A percentile compares a stretch with the other conserved stretches of the same genome.
Conservation (phyloP, 352 stramenopile genomes). For the Peronospora destructor region DNA sequence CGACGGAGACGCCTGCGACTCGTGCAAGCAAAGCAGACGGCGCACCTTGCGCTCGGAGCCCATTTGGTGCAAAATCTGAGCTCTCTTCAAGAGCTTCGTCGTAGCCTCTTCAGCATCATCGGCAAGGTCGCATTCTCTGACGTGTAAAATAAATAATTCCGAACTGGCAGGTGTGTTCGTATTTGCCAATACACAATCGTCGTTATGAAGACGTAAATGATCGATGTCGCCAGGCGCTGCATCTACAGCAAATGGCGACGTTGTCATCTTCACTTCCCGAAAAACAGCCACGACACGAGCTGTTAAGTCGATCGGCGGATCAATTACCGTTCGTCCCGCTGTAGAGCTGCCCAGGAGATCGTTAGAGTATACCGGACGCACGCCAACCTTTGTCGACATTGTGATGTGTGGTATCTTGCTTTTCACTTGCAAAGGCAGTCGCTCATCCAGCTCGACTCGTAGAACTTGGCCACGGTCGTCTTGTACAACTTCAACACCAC, state of each 20-base stretch:
- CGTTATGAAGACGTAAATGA: neutral
- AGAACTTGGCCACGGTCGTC: constrained; percentile 41
- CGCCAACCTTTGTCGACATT: constrained; percentile 36
- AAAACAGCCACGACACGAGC: constrained; percentile 29
- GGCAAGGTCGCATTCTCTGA: constrained; percentile 24
- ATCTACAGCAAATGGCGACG: constrained; percentile 31
- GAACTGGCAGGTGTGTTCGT: neutral
- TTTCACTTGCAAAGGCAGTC: constrained; percentile 27
- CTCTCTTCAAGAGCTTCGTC: constrained; percentile 17
- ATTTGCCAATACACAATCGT: neutral
- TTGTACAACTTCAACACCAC: constrained; percentile 35
- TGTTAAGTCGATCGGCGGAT: constrained; percentile 20
- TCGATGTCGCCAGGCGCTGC: neutral
- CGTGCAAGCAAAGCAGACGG: constrained; percentile 30
- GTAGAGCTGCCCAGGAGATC: constrained; percentile 33
- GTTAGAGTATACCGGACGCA: constrained; percentile 63
- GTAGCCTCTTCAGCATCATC: neutral
- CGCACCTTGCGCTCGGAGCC: constrained; percentile 14
- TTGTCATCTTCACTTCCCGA: constrained; percentile 26
- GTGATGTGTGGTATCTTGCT: constrained; percentile 68
- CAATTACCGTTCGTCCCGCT: constrained; percentile 21
- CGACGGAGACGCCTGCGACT: constrained; percentile 4
- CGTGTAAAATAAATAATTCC: constrained; percentile 29
- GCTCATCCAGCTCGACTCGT: constrained; percentile 38
- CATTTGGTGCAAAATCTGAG: constrained; percentile 27